These are phyloP conservation scores for Glebionis coronaria DNA, from an alignment of 129 eudicot genomes.

Conservation along the genomic window DNA sequence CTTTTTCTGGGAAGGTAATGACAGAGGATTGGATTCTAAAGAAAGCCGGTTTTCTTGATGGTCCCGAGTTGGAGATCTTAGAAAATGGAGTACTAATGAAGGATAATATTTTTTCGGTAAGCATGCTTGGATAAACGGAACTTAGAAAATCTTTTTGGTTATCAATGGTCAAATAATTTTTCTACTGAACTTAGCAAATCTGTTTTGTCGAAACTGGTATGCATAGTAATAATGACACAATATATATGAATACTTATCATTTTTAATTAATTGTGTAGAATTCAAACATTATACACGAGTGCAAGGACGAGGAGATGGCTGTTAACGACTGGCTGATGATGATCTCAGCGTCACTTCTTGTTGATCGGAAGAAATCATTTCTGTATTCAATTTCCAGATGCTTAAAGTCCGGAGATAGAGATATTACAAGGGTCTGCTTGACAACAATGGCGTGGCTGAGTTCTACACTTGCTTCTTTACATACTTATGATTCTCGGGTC, in stretches of 20 bases:
- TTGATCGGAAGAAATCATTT: neutral
- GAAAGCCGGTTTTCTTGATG: slow-evolving; percentile 6
- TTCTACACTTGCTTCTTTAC: neutral
- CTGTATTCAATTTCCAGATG: neutral
- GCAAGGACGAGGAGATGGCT: slow-evolving; percentile 4
- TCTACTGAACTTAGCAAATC: no score
- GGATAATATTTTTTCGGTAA: neutral
- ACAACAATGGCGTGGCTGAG: slow-evolving; percentile 10
- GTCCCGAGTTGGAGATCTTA: slow-evolving; percentile 6
- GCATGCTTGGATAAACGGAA: neutral
- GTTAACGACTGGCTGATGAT: slow-evolving; percentile 3
- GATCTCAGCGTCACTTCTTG: neutral
- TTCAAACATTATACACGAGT: neutral
- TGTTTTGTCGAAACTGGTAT: neutral
- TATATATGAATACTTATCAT: neutral
- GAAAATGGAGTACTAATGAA: neutral
- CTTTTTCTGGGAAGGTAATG: slow-evolving; percentile 13
- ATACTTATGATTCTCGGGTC: neutral
- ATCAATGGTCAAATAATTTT: neutral
- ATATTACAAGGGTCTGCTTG: neutral
- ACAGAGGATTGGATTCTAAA: slow-evolving; percentile 11
- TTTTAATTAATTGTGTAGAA: neutral
- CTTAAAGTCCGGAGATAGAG: slow-evolving; percentile 7
- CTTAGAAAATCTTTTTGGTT: no score
- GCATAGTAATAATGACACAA: neutral